Percentiles rank a stretch among this genome's conserved stretches.
Conservation (phyloP, 116 monocot species). For the Phalaenopsis hybrid region DNA sequence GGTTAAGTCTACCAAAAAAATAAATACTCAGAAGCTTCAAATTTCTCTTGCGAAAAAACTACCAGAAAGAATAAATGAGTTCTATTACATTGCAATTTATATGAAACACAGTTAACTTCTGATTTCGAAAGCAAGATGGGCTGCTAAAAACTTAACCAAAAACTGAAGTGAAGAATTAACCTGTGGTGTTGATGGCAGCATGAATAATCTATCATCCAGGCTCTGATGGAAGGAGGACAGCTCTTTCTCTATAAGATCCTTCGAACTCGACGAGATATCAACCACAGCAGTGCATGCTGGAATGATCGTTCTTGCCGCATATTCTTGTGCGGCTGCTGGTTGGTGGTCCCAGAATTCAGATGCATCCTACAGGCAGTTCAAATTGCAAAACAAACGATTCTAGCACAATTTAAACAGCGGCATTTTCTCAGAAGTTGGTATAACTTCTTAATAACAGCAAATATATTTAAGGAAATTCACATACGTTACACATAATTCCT, state of each 20-base stretch:
- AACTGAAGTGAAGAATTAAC: conserved; percentile 16
- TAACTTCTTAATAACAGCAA: neutral
- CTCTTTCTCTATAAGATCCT: conserved; percentile 89
- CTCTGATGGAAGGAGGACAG: conserved; percentile 64
- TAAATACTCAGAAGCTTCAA: neutral
- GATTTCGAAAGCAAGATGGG: neutral
- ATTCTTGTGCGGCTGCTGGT: conserved; percentile 66
- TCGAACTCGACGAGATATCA: conserved; percentile 49
- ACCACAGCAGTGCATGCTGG: conserved; percentile 70
- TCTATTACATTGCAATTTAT: neutral
- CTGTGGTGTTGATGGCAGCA: conserved; percentile 86
- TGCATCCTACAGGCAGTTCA: conserved; percentile 48
- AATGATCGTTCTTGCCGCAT: conserved; percentile 71
- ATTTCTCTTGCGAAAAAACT: neutral
- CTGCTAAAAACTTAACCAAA: neutral
- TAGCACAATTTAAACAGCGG: neutral
- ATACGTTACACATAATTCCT: no score
- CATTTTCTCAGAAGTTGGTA: neutral
- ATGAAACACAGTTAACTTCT: neutral
- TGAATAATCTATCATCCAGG: conserved; percentile 67
- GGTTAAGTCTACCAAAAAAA: neutral
- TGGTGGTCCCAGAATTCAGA: conserved; percentile 87
- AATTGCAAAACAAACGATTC: neutral
- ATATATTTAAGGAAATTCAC: neutral
- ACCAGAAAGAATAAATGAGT: neutral